Percentiles rank a stretch among this genome's conserved stretches.
Evolutionary conservation across 805 yeast species (phyloP).

Genomic region (Myxozyma sirexii): DNA sequence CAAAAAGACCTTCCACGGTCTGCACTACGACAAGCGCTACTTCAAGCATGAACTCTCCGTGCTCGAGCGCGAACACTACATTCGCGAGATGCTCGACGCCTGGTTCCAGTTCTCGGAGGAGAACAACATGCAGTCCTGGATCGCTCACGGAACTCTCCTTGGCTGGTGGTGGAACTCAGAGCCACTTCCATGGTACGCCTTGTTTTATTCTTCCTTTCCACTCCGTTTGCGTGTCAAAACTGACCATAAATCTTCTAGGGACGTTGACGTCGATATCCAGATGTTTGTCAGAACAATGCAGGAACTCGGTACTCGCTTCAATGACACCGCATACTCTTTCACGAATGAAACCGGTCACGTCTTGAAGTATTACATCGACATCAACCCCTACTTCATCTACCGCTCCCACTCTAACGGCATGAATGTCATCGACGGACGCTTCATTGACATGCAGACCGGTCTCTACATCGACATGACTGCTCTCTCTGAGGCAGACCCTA

Average conservation of each 20-base stretch:
- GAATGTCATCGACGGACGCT: conserved; percentile 58
- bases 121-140: conserved; percentile 51
- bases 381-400: conserved; percentile 54
- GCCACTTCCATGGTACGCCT: conserved; percentile 53
- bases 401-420: conserved; percentile 53
- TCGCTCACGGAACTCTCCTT: conserved; percentile 53
- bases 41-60: conserved; percentile 51
- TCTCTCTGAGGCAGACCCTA: conserved; percentile 40
- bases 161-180: conserved; percentile 58
- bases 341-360: conserved; percentile 73
- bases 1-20: conserved; percentile 33
- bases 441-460: conserved; percentile 64
- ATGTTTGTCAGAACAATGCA: conserved; percentile 53
- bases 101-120: conserved; percentile 52
- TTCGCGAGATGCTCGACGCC: conserved; percentile 51
- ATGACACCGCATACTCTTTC: conserved; percentile 44
- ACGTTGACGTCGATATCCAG: conserved; percentile 54
- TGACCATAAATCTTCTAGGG: conserved; percentile 35
- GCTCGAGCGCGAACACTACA: conserved; percentile 48
- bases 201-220: neutral
- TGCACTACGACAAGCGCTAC: conserved; percentile 67
- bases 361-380: conserved; percentile 52
- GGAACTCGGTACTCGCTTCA: conserved; percentile 51
- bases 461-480: conserved; percentile 63
- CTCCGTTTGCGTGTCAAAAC: neutral